Evolutionary conservation across 1,284 basidiomycete species (phyloP).

Genomic region (Amylostereum areolatum): DNA sequence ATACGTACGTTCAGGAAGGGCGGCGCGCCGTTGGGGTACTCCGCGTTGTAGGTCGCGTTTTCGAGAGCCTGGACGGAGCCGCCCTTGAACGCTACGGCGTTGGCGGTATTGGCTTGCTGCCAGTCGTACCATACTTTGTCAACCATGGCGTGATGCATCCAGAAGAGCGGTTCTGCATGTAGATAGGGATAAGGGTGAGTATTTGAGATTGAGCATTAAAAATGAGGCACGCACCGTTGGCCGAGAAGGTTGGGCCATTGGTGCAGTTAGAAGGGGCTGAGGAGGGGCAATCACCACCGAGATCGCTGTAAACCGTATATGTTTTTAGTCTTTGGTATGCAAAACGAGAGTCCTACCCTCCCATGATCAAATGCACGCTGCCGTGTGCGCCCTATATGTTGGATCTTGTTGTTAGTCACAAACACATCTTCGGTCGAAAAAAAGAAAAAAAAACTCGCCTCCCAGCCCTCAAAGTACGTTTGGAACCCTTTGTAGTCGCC

Average conservation of each 20-base stretch:
- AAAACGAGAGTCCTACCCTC: slow-evolving; percentile 18
- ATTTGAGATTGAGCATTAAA: slow-evolving; percentile 29
- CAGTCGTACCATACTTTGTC: slow-evolving; percentile 35
- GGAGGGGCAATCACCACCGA: slow-evolving; percentile 20
- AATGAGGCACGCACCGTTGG: slow-evolving; percentile 31
- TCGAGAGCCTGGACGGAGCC: slow-evolving; percentile 24
- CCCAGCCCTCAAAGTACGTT: slow-evolving; percentile 20
- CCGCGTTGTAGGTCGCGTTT: slow-evolving; percentile 16
- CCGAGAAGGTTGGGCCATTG: slow-evolving; percentile 20
- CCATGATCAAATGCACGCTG: slow-evolving; percentile 23
- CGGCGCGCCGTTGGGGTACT: slow-evolving; percentile 29
- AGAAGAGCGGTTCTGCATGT: not conserved
- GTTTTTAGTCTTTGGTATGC: not conserved
- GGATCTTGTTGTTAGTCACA: no score
- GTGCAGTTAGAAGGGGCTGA: slow-evolving; percentile 16
- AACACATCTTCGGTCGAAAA: no score
- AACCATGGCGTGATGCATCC: slow-evolving; percentile 26
- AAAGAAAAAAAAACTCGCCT: slow-evolving; percentile 5
- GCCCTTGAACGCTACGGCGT: slow-evolving; percentile 24
- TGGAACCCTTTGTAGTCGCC: slow-evolving; percentile 31
- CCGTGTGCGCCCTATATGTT: slow-evolving; percentile 19
- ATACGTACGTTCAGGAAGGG: slow-evolving; percentile 24
- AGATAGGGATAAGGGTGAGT: not conserved
- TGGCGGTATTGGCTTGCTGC: slow-evolving; percentile 23
- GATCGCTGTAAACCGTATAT: slow-evolving; percentile 15